Percentiles rank a stretch among this genome's conserved stretches.
These are phyloP conservation scores for Fusarium nodosum DNA, from an alignment of 2,329 filamentous ascomycete genomes.

Conservation along the genomic window DNA sequence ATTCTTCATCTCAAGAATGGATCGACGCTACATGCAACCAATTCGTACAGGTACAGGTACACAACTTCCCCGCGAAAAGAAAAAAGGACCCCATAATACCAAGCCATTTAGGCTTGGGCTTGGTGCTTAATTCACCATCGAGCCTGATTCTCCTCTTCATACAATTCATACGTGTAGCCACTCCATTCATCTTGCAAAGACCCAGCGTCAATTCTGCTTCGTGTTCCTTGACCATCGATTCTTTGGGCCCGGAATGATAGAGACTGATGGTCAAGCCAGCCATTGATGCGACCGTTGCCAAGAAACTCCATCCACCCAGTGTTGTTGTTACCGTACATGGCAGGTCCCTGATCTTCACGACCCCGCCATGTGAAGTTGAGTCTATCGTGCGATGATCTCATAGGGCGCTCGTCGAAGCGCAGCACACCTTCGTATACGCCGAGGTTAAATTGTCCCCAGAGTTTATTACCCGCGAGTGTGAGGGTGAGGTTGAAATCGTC, in stretches of 20 bases:
- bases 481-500: slow-evolving; percentile 54
- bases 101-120: neutral
- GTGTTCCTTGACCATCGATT: slow-evolving; percentile 47
- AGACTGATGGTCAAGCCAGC: slow-evolving; percentile 47
- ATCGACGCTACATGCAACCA: slow-evolving; percentile 27
- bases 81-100: neutral
- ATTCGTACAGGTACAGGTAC: slow-evolving; percentile 9
- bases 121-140: slow-evolving; percentile 35
- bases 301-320: slow-evolving; percentile 55
- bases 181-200: slow-evolving; percentile 51
- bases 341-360: slow-evolving; percentile 49
- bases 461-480: slow-evolving; percentile 54
- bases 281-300: slow-evolving; percentile 55
- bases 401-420: slow-evolving; percentile 56
- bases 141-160: slow-evolving; percentile 47
- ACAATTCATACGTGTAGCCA: slow-evolving; percentile 49
- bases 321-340: slow-evolving; percentile 48
- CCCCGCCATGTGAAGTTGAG: slow-evolving; percentile 57
- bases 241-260: slow-evolving; percentile 51
- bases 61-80: slow-evolving; percentile 6
- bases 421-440: slow-evolving; percentile 59
- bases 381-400: slow-evolving; percentile 47
- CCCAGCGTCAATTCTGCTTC: slow-evolving; percentile 48
- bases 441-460: slow-evolving; percentile 64
- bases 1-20: neutral